These are phyloP conservation scores for Pyrenophora teres DNA, from an alignment of 2,329 filamentous ascomycete genomes.

Conservation along the genomic window DNA sequence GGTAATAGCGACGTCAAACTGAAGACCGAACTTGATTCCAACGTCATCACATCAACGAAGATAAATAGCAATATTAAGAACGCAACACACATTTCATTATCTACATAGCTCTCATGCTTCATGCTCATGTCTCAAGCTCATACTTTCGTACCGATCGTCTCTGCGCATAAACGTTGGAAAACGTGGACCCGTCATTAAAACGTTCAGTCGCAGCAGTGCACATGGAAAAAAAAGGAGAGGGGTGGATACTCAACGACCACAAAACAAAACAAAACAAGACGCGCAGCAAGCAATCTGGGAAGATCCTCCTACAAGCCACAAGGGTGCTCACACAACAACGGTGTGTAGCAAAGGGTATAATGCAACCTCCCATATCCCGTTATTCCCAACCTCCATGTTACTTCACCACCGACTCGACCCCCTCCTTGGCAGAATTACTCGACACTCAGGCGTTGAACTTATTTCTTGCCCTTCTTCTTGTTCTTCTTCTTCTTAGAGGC, in stretches of 20 bases:
- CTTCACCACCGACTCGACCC: neutral
- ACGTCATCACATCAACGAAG: too few relatives aligned
- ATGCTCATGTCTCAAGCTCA: neutral
- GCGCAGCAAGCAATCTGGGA: constrained; percentile 1
- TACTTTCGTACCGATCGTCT: neutral
- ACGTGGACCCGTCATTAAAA: constrained; percentile 1
- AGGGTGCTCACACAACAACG: neutral
- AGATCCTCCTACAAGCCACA: constrained; percentile 6
- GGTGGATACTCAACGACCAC: neutral
- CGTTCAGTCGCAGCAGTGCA: too few relatives aligned
- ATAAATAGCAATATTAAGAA: too few relatives aligned
- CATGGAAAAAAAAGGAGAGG: neutral
- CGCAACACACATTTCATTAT: too few relatives aligned
- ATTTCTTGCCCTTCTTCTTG: constrained; percentile 27
- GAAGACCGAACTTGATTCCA: too few relatives aligned
- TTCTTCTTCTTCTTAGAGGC: constrained; percentile 8
- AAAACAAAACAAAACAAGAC: neutral
- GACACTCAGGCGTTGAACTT: constrained; percentile 1
- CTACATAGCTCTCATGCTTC: neutral
- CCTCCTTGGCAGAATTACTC: neutral
- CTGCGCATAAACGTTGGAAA: neutral
- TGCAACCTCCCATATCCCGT: constrained; percentile 8
- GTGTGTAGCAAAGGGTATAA: constrained; percentile 12
- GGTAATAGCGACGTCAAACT: too few relatives aligned
- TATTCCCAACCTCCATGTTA: neutral